Conservation (phyloP, 139 green algal genomes). For the Chlorella vulgaris region DNA sequence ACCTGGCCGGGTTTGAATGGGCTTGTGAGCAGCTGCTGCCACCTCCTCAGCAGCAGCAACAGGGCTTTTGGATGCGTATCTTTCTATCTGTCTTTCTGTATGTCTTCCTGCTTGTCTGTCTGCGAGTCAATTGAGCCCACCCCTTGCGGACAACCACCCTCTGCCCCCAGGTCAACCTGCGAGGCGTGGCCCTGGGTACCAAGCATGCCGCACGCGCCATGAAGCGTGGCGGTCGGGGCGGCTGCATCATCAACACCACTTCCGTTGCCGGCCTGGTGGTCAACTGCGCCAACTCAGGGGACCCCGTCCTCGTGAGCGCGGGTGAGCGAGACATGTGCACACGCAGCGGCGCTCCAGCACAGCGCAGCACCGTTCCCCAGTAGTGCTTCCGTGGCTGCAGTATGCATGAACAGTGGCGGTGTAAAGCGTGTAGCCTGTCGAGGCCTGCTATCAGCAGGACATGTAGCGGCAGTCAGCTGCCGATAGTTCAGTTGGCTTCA, state of each 20-base stretch:
- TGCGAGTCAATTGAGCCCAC: too few relatives aligned
- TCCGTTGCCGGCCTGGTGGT: background rate
- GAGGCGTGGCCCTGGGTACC: conserved; percentile 8
- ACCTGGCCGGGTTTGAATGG: too few relatives aligned
- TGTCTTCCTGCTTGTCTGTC: too few relatives aligned
- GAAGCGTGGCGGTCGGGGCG: background rate
- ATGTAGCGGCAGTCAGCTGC: too few relatives aligned
- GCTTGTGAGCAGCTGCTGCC: too few relatives aligned
- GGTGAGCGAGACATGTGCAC: background rate
- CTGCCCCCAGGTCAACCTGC: conserved; percentile 33
- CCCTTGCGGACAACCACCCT: too few relatives aligned
- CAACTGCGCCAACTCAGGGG: background rate
- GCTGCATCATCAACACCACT: conserved; percentile 21
- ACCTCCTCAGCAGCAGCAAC: background rate
- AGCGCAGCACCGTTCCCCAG: too few relatives aligned
- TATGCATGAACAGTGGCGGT: too few relatives aligned
- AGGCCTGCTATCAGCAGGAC: too few relatives aligned
- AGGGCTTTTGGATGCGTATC: background rate
- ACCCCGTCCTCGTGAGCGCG: background rate
- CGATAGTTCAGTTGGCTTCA: too few relatives aligned
- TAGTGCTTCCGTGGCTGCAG: too few relatives aligned
- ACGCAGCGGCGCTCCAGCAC: background rate
- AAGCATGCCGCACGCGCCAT: conserved; percentile 21
- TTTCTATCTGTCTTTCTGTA: background rate
- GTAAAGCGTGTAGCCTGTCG: too few relatives aligned